phyloP scores from a whole-genome alignment of 1,139 yeast species.

The Candida freyschussii region DNA sequence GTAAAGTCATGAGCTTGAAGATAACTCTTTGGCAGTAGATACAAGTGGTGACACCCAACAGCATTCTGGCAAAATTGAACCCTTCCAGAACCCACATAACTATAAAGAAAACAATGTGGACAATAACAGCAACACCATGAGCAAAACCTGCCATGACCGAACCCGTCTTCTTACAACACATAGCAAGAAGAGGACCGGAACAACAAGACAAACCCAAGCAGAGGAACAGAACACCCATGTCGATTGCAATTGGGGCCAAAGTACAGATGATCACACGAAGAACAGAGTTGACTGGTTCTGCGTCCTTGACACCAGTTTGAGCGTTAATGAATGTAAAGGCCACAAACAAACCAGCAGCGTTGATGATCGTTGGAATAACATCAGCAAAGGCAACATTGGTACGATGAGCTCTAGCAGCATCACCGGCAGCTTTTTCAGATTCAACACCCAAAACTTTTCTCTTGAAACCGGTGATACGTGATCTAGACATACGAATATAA shows the following conservation, averaged over 20 bases:
- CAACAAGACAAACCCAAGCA: slow-evolving; percentile 86
- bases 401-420: slow-evolving; percentile 91
- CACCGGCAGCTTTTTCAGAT: slow-evolving; percentile 93
- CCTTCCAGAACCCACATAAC: slow-evolving; percentile 98
- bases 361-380: slow-evolving; percentile 73
- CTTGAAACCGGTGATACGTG: slow-evolving; percentile 98
- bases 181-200: slow-evolving; percentile 90
- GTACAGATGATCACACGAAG: slow-evolving; percentile 86
- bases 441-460: slow-evolving; percentile 81
- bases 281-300: slow-evolving; percentile 65
- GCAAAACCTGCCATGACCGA: slow-evolving; percentile 96
- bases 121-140: slow-evolving; percentile 87
- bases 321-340: slow-evolving; percentile 94
- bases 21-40: slow-evolving; percentile 83
- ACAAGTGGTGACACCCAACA: slow-evolving; percentile 81
- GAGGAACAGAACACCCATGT: slow-evolving; percentile 76
- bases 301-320: slow-evolving; percentile 83
- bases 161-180: slow-evolving; percentile 98
- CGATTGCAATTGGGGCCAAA: slow-evolving; percentile 85
- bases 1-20: slow-evolving; percentile 78
- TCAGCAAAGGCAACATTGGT: slow-evolving; percentile 83
- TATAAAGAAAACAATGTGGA: slow-evolving; percentile 82
- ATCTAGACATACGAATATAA: slow-evolving; percentile 89
- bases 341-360: slow-evolving; percentile 86
- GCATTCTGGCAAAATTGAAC: slow-evolving; percentile 81